phyloP scores from a whole-genome alignment of 306 rosid genomes.

The Adenanthera pavonina region DNA sequence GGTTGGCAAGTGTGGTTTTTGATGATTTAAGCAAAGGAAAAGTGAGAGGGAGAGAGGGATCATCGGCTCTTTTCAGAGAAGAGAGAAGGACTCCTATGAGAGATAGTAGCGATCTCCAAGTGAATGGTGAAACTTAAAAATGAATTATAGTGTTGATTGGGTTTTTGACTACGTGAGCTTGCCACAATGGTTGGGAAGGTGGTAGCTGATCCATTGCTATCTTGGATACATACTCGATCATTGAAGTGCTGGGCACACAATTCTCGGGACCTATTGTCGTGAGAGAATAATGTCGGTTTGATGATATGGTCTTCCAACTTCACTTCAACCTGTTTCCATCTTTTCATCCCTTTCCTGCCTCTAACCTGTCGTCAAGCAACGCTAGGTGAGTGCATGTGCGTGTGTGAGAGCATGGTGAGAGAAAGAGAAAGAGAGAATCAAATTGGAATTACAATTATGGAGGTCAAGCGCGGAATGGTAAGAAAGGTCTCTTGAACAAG shows the following conservation, averaged over 20 bases:
- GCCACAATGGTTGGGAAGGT: background rate
- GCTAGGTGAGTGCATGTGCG: too few species aligned
- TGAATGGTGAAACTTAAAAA: background rate
- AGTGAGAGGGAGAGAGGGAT: background rate
- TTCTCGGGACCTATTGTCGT: background rate
- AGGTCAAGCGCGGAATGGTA: background rate
- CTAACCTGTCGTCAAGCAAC: background rate
- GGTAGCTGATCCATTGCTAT: background rate
- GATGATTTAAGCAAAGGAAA: background rate
- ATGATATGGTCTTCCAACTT: background rate
- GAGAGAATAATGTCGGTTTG: background rate
- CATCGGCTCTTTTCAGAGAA: background rate
- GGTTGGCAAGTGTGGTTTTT: background rate
- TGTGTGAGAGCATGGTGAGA: too few species aligned
- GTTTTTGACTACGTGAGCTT: background rate
- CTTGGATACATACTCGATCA: background rate
- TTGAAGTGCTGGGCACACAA: background rate
- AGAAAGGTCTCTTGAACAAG: background rate
- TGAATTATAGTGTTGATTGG: background rate
- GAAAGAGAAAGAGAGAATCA: background rate
- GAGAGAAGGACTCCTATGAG: background rate
- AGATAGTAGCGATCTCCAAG: slow-evolving; percentile 1
- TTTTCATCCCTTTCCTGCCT: background rate
- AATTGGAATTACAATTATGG: background rate
- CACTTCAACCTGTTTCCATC: background rate